Percentiles rank a stretch among this genome's conserved stretches.
phyloP scores from a whole-genome alignment of 1,284 basidiomycete species.

The Fistulinella cinereoalba region DNA sequence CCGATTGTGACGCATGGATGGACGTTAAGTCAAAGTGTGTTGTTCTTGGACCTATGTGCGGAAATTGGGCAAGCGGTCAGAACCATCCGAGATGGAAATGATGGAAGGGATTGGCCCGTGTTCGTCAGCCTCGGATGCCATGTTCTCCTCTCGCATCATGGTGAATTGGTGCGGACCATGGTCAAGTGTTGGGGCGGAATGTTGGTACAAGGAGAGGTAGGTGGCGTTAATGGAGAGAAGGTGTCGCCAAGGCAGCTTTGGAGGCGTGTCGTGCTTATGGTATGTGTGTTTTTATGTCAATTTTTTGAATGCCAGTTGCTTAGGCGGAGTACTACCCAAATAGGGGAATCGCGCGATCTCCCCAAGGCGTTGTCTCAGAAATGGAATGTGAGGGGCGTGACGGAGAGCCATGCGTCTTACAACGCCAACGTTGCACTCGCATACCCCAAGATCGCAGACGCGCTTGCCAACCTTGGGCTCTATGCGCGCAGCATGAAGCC shows the following conservation, averaged over 20 bases:
- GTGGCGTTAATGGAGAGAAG: conserved; percentile 20
- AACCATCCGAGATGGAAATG: not conserved
- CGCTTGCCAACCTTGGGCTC: conserved; percentile 50
- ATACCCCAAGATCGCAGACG: conserved; percentile 43
- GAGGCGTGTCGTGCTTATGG: conserved; percentile 61
- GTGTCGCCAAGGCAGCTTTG: conserved; percentile 48
- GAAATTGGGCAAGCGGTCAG: conserved; percentile 48
- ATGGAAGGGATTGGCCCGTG: conserved; percentile 50
- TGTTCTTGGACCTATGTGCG: conserved; percentile 50
- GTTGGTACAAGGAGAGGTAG: conserved; percentile 39
- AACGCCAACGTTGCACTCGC: conserved; percentile 14
- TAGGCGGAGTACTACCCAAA: conserved; percentile 57
- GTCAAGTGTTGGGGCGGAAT: conserved; percentile 53
- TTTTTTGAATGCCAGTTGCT: not conserved
- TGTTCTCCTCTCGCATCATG: conserved; percentile 49
- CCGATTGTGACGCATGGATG: conserved; percentile 62
- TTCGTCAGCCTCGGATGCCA: conserved; percentile 65
- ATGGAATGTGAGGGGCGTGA: not conserved
- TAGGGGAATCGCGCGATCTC: conserved; percentile 5
- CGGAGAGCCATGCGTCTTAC: conserved; percentile 1
- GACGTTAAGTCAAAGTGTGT: conserved; percentile 49
- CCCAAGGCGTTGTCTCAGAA: not conserved
- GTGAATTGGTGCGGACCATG: conserved; percentile 56
- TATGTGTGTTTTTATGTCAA: not conserved
- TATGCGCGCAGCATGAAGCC: conserved; percentile 63